Evolutionary conservation across 495 filamentous ascomycete species (phyloP), one percentile per base, ranked within the genome.

Genomic region (Lasiosphaeria hispida): DNA sequence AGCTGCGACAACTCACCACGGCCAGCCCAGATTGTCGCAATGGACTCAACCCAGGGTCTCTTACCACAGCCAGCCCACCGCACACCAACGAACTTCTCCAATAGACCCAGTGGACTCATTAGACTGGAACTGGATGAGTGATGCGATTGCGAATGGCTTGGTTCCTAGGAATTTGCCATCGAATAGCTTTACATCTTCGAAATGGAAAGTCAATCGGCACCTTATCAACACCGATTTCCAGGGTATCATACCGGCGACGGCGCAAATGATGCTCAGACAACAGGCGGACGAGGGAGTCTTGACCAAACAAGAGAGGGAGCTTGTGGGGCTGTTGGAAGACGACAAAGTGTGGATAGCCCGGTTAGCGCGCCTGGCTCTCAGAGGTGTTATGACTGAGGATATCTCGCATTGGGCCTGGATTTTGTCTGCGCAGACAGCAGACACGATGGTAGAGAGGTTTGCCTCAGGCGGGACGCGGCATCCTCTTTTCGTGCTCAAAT

Each of bases 341-440:
- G 54, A 66, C 19, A 50, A 52, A 1, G 64, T 68, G 9, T 77
- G 74, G 76, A 57, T 48, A 6, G 50, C 63, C 8, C 64, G 65
- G 5, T 47, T 73, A 15, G 55, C 61, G 7, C 42, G 53, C 38
- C 38, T 75, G 11, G 66, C 44, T 1, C 10, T 36, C 18, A 66
- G 60, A 40, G 69, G 71, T 4, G 60, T 64, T 49, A 57, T 62
- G 6, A 59, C 41, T 38, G 62, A 60, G 19, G 61, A 73, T 23
- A 35, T 77, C 23, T 60, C 63, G 38, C 68, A 71, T 52, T 78
- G 75, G 77, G 60, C 69, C 38, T 76, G 73, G 74, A 73, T 79
- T 42, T 38, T 79, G 11, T 70, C 70, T 1, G 71, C 67, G 0
- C 55, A 67, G 17, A 58, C 65, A 33, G 63, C 66, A 19, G 75